Percentiles rank a stretch among this genome's conserved stretches.
Evolutionary conservation across 176 grass and related monocot genomes (phyloP).

Genomic region (Carex pumila): DNA sequence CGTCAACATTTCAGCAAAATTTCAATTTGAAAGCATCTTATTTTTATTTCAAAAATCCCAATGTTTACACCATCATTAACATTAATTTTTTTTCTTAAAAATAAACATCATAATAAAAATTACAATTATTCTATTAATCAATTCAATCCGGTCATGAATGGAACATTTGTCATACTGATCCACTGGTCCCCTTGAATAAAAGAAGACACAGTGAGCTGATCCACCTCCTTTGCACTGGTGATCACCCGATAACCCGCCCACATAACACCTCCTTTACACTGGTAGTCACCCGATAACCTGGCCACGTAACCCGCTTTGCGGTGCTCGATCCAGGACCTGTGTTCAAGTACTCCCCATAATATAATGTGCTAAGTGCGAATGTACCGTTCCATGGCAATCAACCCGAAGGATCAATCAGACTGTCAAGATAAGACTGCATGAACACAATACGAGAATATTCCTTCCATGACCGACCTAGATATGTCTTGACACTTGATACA

Average conservation of each 20-base stretch:
- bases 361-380: too few relatives aligned
- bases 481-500: too few relatives aligned
- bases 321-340: constrained; percentile 37
- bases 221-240: constrained; percentile 35
- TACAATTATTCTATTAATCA: background rate
- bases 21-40: background rate
- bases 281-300: too few relatives aligned
- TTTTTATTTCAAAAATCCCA: background rate
- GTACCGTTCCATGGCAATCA: too few relatives aligned
- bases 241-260: constrained; percentile 53
- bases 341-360: constrained; percentile 76
- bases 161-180: constrained; percentile 47
- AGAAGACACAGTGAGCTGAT: constrained; percentile 36
- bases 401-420: too few relatives aligned
- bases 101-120: background rate
- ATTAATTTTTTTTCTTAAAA: background rate
- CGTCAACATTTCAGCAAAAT: background rate
- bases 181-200: constrained; percentile 76
- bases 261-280: too few relatives aligned
- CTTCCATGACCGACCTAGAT: too few relatives aligned
- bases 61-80: background rate
- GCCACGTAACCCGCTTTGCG: constrained; percentile 32
- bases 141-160: constrained; percentile 43
- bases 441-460: too few relatives aligned
- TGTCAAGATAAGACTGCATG: too few relatives aligned